Evolutionary conservation across 441 rosid species (phyloP).

Genomic region (Adansonia gregorii): DNA sequence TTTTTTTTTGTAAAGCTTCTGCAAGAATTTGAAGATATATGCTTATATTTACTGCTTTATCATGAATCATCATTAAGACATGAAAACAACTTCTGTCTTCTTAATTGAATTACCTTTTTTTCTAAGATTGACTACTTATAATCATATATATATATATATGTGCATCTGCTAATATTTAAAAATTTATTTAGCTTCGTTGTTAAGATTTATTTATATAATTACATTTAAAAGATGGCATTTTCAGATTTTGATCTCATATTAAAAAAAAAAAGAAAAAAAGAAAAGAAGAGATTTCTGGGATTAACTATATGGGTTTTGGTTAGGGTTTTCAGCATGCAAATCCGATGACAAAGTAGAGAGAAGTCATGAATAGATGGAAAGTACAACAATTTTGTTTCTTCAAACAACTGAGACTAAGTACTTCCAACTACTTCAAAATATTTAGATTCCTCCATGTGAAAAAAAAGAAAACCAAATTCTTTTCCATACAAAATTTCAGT

Average conservation of each 20-base stretch:
- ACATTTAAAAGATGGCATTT: too few relatives aligned
- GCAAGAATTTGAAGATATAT: background rate
- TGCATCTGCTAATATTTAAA: background rate
- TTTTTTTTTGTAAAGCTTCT: slow-evolving; percentile 23
- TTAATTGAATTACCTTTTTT: background rate
- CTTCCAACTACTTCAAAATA: slow-evolving; percentile 6
- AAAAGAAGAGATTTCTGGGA: too few relatives aligned
- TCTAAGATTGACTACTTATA: background rate
- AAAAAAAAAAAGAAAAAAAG: too few relatives aligned
- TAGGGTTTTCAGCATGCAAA: slow-evolving; percentile 5
- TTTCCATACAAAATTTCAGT: background rate
- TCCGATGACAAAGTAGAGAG: background rate
- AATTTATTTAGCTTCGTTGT: background rate
- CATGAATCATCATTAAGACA: slow-evolving; percentile 16
- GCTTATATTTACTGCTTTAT: background rate
- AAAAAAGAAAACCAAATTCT: background rate
- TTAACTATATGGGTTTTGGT: background rate
- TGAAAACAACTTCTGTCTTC: background rate
- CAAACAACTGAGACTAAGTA: slow-evolving; percentile 15
- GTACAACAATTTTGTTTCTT: background rate
- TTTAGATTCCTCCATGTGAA: background rate
- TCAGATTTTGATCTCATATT: too few relatives aligned
- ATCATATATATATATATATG: background rate
- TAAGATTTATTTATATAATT: background rate
- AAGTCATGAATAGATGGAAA: background rate